Percentiles rank a stretch among this genome's conserved stretches.
These are phyloP conservation scores for Suillus paluster DNA, from an alignment of 768 basidiomycete genomes.

Conservation along the genomic window DNA sequence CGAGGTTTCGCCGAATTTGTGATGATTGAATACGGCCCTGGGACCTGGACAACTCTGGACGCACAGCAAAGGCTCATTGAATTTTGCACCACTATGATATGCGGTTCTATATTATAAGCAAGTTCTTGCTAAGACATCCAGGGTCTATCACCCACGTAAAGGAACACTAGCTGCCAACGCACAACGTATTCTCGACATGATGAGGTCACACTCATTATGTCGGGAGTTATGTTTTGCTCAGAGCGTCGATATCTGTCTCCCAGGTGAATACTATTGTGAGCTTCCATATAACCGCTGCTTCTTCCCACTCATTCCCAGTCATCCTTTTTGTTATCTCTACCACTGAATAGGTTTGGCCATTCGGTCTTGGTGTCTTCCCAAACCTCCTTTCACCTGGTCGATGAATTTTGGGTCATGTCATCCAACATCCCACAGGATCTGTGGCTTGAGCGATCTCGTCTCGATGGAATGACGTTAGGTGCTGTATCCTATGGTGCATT, in stretches of 20 bases:
- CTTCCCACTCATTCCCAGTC: neutral
- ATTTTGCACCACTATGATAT: neutral
- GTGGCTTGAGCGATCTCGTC: neutral
- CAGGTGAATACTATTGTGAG: neutral
- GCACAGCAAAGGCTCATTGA: neutral
- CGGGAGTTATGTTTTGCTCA: neutral
- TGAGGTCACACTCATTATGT: neutral
- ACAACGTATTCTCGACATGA: neutral
- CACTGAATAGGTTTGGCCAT: neutral
- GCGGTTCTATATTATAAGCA: neutral
- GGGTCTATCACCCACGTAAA: neutral
- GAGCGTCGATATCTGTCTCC: neutral
- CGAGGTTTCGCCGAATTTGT: too few species aligned
- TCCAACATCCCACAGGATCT: neutral
- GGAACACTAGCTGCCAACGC: neutral
- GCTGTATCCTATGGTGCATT: slow-evolving; percentile 14
- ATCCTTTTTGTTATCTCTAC: neutral
- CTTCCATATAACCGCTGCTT: neutral
- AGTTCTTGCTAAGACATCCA: neutral
- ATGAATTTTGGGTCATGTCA: neutral
- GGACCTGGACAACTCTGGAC: neutral
- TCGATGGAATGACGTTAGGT: slow-evolving; percentile 10
- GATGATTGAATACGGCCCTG: neutral
- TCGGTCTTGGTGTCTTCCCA: neutral
- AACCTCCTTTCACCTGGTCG: neutral